Evolutionary conservation across 1,284 basidiomycete genomes (phyloP), one percentile per base, ranked within the genome.

Genomic region (Leccinum griseonigrum): DNA sequence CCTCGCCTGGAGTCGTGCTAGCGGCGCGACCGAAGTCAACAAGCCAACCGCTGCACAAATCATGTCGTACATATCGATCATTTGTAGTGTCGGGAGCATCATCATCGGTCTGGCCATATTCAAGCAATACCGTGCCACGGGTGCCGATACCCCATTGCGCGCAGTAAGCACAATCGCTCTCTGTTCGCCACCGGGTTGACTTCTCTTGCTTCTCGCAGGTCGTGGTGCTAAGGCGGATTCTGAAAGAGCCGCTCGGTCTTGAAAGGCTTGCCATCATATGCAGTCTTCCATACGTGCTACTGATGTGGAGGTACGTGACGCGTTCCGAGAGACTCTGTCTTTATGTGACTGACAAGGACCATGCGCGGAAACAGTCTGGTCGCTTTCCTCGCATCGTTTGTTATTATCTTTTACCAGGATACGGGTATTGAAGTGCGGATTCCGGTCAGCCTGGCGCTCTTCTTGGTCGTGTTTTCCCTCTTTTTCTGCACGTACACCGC

Each of bases 121-220:
- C 9, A 75, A 73, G 52, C 74, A 74, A 60, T 73, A 73, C 50
- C 71, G 71, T 50, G 74, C 74, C 40, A 75, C 64, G 29, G 73
- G 74, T 4, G 73, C 67, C 3, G 74, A 75, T 54, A 73, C 69
- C 3, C 74, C 74, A n/a, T 31, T 72, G 38, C 69, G 64, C 64
- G 72, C 74, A 56, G 71, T 72, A 68, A 62, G 1, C 11, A 4
- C 13, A 2, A 26, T 28, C 16, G 6, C 4, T 5, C 8, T 43
- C 53, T 4, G n/a, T 26, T 22, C 10, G 6, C n/a, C 28, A 46
- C 18, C 3, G 2, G 53, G 11, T 36, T 65, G n/a, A 68, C 54
- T 16, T 28, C 22, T 50, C 26, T 28, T 50, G 6, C 32, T 11
- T 57, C 53, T 46, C n/a, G 7, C 40, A 73, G 71, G 61, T 75